Percentiles rank a stretch among this genome's conserved stretches.
These are phyloP conservation scores for Neonectria ditissima DNA, from an alignment of 2,329 filamentous ascomycete genomes.

Conservation along the genomic window DNA sequence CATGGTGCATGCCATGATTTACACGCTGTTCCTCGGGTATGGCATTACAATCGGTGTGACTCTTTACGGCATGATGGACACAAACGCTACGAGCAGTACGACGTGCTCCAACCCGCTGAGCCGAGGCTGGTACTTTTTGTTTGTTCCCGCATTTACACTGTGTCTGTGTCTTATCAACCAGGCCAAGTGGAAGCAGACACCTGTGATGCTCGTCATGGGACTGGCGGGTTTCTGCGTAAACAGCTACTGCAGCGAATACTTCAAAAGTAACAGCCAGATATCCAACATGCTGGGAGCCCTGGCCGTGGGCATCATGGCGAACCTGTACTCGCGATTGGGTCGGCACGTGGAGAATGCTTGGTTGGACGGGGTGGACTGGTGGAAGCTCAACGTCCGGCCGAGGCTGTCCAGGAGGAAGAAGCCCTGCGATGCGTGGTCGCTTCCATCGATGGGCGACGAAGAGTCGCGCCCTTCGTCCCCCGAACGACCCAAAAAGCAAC, in stretches of 20 bases:
- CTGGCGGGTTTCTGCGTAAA: slow-evolving; percentile 81
- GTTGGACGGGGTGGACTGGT: slow-evolving; percentile 61
- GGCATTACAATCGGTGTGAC: slow-evolving; percentile 78
- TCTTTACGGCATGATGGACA: slow-evolving; percentile 73
- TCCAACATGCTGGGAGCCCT: slow-evolving; percentile 83
- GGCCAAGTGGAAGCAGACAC: slow-evolving; percentile 81
- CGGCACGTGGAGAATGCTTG: slow-evolving; percentile 67
- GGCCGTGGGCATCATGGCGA: slow-evolving; percentile 80
- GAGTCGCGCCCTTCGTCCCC: slow-evolving; percentile 47
- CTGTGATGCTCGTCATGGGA: slow-evolving; percentile 80
- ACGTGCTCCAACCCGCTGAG: slow-evolving; percentile 60
- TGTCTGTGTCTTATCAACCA: slow-evolving; percentile 85
- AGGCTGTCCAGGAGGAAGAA: slow-evolving; percentile 49
- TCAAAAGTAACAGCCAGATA: slow-evolving; percentile 78
- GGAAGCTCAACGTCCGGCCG: slow-evolving; percentile 59
- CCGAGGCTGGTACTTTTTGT: slow-evolving; percentile 70
- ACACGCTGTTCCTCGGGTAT: slow-evolving; percentile 79
- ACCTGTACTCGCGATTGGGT: slow-evolving; percentile 79
- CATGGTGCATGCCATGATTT: slow-evolving; percentile 81
- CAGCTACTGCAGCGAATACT: slow-evolving; percentile 75
- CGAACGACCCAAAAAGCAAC: slow-evolving; percentile 44
- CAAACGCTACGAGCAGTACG: slow-evolving; percentile 60
- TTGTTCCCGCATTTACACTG: slow-evolving; percentile 79
- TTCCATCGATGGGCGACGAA: slow-evolving; percentile 47
- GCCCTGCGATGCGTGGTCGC: slow-evolving; percentile 47